Percentiles rank a stretch among this genome's conserved stretches.
Conservation (phyloP, 2,329 filamentous ascomycete species). For the Exophiala oligosperma region DNA sequence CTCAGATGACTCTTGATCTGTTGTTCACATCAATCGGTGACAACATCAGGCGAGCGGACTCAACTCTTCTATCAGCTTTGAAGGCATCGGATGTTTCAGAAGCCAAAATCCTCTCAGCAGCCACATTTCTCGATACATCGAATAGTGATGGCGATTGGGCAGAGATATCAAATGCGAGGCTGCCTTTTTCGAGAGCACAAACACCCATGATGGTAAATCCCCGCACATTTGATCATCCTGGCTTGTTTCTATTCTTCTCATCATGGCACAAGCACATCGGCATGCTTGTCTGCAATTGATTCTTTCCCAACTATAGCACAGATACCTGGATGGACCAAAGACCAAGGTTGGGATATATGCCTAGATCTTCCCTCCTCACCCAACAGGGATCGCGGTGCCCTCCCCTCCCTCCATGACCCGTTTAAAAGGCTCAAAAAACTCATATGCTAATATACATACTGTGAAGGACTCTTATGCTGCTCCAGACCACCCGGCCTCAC, state of each 20-base stretch:
- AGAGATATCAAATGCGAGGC: constrained; percentile 60
- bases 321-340: neutral
- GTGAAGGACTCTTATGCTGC: constrained; percentile 60
- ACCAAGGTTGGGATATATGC: neutral
- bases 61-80: constrained; percentile 70
- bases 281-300: neutral
- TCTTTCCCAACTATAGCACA: constrained; percentile 1
- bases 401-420: constrained; percentile 32
- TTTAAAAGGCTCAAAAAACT: constrained; percentile 29
- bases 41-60: constrained; percentile 66
- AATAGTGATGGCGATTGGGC: constrained; percentile 65
- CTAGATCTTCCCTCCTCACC: neutral
- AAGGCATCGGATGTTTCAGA: constrained; percentile 78
- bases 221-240: constrained; percentile 36
- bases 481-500: constrained; percentile 62
- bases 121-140: constrained; percentile 74
- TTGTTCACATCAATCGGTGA: constrained; percentile 78
- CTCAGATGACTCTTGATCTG: constrained; percentile 86
- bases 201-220: constrained; percentile 46
- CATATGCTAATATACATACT: constrained; percentile 34
- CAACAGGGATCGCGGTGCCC: constrained; percentile 25
- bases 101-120: constrained; percentile 71
- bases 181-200: constrained; percentile 60
- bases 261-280: constrained; percentile 1
- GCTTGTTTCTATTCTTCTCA: constrained; percentile 17